A percentile compares a stretch with the other conserved stretches of the same genome.
Conservation (phyloP, 306 rosid genomes). For the Cucumis melo region DNA sequence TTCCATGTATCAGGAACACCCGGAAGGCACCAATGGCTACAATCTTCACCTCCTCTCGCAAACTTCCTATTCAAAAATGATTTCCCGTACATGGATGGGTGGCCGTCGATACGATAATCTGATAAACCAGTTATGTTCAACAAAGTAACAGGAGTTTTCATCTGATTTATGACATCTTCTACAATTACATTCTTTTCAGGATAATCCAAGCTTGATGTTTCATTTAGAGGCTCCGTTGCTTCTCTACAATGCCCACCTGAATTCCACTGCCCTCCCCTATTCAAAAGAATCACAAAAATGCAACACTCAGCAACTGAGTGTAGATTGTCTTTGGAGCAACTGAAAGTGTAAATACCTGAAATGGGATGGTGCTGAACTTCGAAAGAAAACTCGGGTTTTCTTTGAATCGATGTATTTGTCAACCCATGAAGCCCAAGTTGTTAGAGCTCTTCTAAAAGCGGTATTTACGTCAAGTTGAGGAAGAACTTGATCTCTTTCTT, state of each 20-base stretch:
- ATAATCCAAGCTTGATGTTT: constrained; percentile 14
- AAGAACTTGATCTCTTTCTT: constrained; percentile 68
- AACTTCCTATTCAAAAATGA: constrained; percentile 13
- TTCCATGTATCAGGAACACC: constrained; percentile 94
- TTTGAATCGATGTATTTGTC: constrained; percentile 46
- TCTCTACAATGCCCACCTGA: constrained; percentile 85
- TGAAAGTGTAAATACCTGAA: constrained; percentile 47
- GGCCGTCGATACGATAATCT: constrained; percentile 62
- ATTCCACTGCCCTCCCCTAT: constrained; percentile 88
- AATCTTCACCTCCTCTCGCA: constrained; percentile 45
- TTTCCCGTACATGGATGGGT: constrained; percentile 69
- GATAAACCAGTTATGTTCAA: constrained; percentile 71
- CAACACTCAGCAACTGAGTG: constrained; percentile 1
- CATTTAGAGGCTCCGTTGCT: constrained; percentile 43
- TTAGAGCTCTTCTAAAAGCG: constrained; percentile 66
- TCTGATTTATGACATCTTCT: constrained; percentile 48
- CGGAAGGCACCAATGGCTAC: constrained; percentile 99
- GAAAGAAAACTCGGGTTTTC: constrained; percentile 67
- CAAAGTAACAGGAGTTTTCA: constrained; percentile 62
- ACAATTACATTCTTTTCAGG: constrained; percentile 44
- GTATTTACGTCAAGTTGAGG: constrained; percentile 52
- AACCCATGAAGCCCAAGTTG: constrained; percentile 79
- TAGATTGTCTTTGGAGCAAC: not conserved
- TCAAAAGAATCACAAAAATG: not conserved
- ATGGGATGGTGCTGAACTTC: constrained; percentile 87